Base-by-base conservation (phyloP, 352 stramenopile species). In the Phytophthora megakarya region DNA sequence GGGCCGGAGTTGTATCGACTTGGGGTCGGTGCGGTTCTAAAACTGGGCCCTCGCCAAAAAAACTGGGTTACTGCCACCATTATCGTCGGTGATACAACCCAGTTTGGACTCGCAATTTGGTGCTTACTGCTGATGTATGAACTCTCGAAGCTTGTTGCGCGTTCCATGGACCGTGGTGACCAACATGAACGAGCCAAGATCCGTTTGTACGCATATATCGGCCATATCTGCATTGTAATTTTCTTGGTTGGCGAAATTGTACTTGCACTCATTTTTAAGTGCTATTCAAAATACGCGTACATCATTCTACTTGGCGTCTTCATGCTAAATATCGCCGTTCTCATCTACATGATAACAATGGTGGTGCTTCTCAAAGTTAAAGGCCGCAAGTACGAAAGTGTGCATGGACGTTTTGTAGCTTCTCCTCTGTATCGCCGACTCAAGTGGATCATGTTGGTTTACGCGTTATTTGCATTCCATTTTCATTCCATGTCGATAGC, bases 381-480 rank as follows among this genome's bases (percentile, higher is more conserved):
- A 10, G 77, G 79, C 10, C 67, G 73, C 22, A 86, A 88, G 32
- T 81, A 84, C 55, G 79, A 86, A 59, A 70, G 58, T 21, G 70
- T 88, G 22, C 58, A 77, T 16, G 76, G 79, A 37, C 54, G 54
- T 1, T 62, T 77, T 37, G 77, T 85, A 5, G 40, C 74, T 43
- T 88, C 80, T 1, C 81, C 79, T 6, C 63, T 88, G 6, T 90
- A 90, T 55, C 70, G 72, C 7, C 78, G 79, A 47, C 73, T 88
- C 61, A 81, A 82, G 44, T 65, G 67, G 46, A 87, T 89, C 66
- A 83, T 89, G 80, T 85, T 69, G 15, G 19, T 72, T 11, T 83
- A 81, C 49, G 72, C 69, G 23, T 76, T 80, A n/a, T n/a, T n/a
- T n/a, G n/a, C n/a, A n/a, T n/a, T n/a, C n/a, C n/a, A n/a, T n/a